phyloP scores from a whole-genome alignment of 73 alveolate genomes.

The Tetrahymena thermophila region DNA sequence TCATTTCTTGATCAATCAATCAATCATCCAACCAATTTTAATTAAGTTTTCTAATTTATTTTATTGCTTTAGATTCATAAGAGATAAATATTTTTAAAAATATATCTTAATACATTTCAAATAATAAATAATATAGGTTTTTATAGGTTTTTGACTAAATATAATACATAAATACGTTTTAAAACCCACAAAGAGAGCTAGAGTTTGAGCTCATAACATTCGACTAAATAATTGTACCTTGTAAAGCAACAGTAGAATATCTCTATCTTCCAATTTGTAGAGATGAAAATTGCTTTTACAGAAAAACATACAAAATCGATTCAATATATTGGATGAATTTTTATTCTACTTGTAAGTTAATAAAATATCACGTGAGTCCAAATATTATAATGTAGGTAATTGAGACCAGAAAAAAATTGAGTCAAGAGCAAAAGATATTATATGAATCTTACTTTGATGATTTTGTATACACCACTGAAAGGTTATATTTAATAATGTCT shows the following conservation, averaged over 20 bases:
- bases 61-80: not conserved
- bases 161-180: not conserved
- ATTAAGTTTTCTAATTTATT: no score
- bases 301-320: not conserved
- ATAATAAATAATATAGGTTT: not conserved
- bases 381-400: not conserved
- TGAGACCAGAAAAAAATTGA: not conserved
- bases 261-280: not conserved
- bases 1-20: not conserved
- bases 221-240: not conserved
- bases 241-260: not conserved
- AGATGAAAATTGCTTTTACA: not conserved
- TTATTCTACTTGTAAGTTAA: not conserved
- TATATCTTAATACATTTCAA: no score
- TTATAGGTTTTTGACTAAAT: not conserved
- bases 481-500: not conserved
- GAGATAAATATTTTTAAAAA: no score
- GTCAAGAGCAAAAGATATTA: not conserved
- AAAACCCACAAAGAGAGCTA: not conserved
- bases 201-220: not conserved
- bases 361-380: not conserved
- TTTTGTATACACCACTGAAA: not conserved
- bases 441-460: not conserved
- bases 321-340: not conserved
- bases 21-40: no score